Conservation (phyloP, 768 basidiomycete species). For the Boletus bicolor region DNA sequence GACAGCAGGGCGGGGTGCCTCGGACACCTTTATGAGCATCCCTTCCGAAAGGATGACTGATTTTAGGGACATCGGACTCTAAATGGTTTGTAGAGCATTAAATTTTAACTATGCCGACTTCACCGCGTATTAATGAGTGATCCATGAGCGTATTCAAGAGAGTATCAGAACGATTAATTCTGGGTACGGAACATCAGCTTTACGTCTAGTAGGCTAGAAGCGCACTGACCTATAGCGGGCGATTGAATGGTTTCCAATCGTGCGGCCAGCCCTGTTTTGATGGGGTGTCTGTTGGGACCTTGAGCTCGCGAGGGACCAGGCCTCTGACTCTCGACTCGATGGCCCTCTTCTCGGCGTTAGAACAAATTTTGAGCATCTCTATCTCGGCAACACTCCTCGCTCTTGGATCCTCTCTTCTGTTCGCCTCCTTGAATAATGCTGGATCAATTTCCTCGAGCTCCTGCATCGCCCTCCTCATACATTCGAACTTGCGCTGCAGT, state of each 20-base stretch:
- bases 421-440: slow-evolving; percentile 65
- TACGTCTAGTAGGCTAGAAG: not conserved
- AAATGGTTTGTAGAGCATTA: slow-evolving; percentile 8
- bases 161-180: not conserved
- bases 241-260: slow-evolving; percentile 70
- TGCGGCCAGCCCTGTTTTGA: slow-evolving; percentile 81
- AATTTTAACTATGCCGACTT: not conserved
- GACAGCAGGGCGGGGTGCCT: slow-evolving; percentile 41
- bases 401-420: slow-evolving; percentile 72
- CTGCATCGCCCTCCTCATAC: slow-evolving; percentile 85
- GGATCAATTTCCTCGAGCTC: slow-evolving; percentile 54
- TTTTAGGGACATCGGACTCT: slow-evolving; percentile 29
- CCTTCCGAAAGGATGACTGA: slow-evolving; percentile 33
- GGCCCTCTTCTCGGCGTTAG: slow-evolving; percentile 62
- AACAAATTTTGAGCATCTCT: slow-evolving; percentile 58
- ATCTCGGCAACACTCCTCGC: slow-evolving; percentile 53
- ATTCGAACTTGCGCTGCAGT: slow-evolving; percentile 70
- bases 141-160: not conserved
- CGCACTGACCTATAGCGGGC: slow-evolving; percentile 37
- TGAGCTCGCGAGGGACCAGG: slow-evolving; percentile 83
- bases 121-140: slow-evolving; percentile 1
- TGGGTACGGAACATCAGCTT: slow-evolving; percentile 3
- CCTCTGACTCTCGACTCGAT: slow-evolving; percentile 77
- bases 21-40: slow-evolving; percentile 34
- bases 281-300: slow-evolving; percentile 83